Percentiles rank a stretch among this genome's conserved stretches.
phyloP scores from a whole-genome alignment of 371 early-diverging fungal species.

The Syncephalastrum racemosum region DNA sequence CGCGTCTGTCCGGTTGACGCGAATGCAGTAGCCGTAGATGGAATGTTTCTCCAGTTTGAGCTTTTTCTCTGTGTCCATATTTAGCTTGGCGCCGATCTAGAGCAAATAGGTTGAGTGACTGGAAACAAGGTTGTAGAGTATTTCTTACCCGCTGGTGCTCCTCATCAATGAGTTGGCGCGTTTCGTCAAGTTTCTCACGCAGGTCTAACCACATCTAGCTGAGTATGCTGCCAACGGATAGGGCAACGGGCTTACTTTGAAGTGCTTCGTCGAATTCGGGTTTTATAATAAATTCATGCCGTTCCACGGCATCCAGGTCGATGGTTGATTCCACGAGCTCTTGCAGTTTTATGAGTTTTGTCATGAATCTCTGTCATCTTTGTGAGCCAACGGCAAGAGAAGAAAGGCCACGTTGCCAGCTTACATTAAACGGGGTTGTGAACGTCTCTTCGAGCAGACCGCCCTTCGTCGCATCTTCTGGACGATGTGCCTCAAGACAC shows the following conservation, averaged over 20 bases:
- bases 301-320: constrained; percentile 84
- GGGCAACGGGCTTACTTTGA: constrained; percentile 52
- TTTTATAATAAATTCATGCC: constrained; percentile 89
- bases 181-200: constrained; percentile 57
- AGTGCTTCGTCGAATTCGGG: constrained; percentile 80
- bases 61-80: constrained; percentile 83
- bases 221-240: background rate
- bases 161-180: constrained; percentile 54
- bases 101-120: background rate
- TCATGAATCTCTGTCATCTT: constrained; percentile 38
- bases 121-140: background rate
- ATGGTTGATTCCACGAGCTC: constrained; percentile 88
- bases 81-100: constrained; percentile 62
- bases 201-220: constrained; percentile 46
- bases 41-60: constrained; percentile 86
- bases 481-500: constrained; percentile 47
- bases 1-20: constrained; percentile 68
- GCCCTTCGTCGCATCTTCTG: constrained; percentile 30
- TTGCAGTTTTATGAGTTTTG: constrained; percentile 62
- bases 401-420: background rate
- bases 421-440: constrained; percentile 18
- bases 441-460: constrained; percentile 24
- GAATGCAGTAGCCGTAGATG: constrained; percentile 85
- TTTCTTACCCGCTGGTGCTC: constrained; percentile 59
- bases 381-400: background rate